A percentile compares a stretch with the other conserved stretches of the same genome.
These are phyloP conservation scores for Russula sp. DNA, from an alignment of 768 basidiomycete genomes.

Conservation along the genomic window DNA sequence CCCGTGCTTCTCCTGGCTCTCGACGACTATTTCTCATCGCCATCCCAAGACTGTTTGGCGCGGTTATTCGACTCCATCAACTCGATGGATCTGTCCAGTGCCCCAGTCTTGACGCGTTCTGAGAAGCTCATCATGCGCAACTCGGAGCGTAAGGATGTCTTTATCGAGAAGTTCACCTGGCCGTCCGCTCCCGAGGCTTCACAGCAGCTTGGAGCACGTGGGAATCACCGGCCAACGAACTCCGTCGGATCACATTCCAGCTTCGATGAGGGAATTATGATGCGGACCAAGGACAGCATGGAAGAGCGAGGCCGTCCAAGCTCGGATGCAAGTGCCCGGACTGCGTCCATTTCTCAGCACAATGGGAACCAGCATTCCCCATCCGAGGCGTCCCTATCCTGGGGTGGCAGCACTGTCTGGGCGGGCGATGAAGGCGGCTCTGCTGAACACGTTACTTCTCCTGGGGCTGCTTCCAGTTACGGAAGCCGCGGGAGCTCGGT, in stretches of 20 bases:
- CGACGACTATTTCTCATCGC: constrained; percentile 88
- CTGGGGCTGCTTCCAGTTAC: constrained; percentile 25
- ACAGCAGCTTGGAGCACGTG: constrained; percentile 1
- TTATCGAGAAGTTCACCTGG: constrained; percentile 67
- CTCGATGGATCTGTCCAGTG: constrained; percentile 75
- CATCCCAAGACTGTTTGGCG: constrained; percentile 84
- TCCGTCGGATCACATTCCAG: constrained; percentile 52
- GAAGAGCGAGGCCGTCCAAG: constrained; percentile 10
- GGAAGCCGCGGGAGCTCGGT: constrained; percentile 40
- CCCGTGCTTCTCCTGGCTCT: constrained; percentile 90
- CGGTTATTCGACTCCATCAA: constrained; percentile 92
- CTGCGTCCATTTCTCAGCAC: constrained; percentile 21
- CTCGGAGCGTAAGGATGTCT: constrained; percentile 87
- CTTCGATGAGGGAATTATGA: constrained; percentile 60
- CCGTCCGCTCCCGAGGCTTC: constrained; percentile 1
- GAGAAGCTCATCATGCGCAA: constrained; percentile 88
- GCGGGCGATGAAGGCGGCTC: constrained; percentile 63
- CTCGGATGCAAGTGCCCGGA: constrained; percentile 9
- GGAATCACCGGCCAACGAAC: constrained; percentile 19
- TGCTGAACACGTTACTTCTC: constrained; percentile 33
- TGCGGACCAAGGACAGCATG: constrained; percentile 26
- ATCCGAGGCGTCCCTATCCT: constrained; percentile 65
- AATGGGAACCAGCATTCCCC: constrained; percentile 44
- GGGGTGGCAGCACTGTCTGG: constrained; percentile 80
- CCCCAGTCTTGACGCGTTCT: constrained; percentile 67